Evolutionary conservation across 352 stramenopile species (phyloP).

Genomic region (Plasmopara viticola): DNA sequence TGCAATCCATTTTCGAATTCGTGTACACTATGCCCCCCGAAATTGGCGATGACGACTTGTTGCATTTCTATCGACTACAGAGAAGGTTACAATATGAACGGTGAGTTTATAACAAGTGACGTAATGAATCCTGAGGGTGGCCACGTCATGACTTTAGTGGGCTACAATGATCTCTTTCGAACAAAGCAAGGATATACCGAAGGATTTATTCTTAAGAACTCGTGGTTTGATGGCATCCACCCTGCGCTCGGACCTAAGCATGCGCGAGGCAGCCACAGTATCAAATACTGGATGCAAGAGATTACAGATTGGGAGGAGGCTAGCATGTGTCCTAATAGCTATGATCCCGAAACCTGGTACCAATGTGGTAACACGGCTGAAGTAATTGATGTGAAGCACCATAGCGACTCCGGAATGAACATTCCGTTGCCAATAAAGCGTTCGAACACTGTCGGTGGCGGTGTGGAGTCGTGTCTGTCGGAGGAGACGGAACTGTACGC

Average conservation of each 20-base stretch:
- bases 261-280: conserved; percentile 56
- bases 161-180: conserved; percentile 61
- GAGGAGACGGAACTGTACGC: conserved; percentile 53
- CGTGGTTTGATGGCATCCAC: conserved; percentile 62
- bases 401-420: conserved; percentile 26
- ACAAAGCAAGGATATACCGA: conserved; percentile 55
- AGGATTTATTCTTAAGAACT: conserved; percentile 76
- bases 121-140: conserved; percentile 52
- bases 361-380: conserved; percentile 55
- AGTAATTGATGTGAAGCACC: conserved; percentile 30
- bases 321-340: conserved; percentile 65
- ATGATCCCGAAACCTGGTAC: conserved; percentile 68
- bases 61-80: conserved; percentile 37
- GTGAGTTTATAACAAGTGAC: conserved; percentile 50
- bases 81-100: conserved; percentile 61
- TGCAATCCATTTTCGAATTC: conserved; percentile 41
- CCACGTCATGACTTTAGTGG: conserved; percentile 65
- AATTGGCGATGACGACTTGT: conserved; percentile 47
- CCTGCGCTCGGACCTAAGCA: conserved; percentile 48
- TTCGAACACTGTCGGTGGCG: conserved; percentile 19
- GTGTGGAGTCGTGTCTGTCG: conserved; percentile 45
- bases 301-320: conserved; percentile 64
- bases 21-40: conserved; percentile 47
- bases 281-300: conserved; percentile 69
- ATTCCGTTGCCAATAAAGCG: conserved; percentile 32